Evolutionary conservation across 2,329 filamentous ascomycete genomes (phyloP).

Genomic region (Colletotrichum sp.): DNA sequence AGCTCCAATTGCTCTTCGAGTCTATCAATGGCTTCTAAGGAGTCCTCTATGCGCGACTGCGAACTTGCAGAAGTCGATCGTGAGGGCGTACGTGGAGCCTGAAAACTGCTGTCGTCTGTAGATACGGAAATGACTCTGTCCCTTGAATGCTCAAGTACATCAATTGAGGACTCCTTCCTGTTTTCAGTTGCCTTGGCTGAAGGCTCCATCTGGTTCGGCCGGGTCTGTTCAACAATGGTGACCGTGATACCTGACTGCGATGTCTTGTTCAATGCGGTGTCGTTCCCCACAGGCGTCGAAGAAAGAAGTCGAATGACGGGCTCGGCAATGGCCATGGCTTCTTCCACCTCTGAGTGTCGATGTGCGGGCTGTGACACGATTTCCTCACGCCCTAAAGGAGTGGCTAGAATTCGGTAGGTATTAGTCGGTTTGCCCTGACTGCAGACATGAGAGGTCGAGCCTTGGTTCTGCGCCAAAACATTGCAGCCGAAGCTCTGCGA

Average conservation of each 20-base stretch:
- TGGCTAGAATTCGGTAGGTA: slow-evolving; percentile 54
- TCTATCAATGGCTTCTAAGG: slow-evolving; percentile 65
- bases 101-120: not conserved
- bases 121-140: slow-evolving; percentile 7
- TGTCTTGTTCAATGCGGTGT: not conserved
- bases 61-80: slow-evolving; percentile 25
- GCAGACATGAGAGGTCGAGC: slow-evolving; percentile 25
- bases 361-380: not conserved
- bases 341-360: not conserved
- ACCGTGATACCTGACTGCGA: not conserved
- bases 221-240: not conserved
- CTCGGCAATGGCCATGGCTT: slow-evolving; percentile 14
- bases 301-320: not conserved
- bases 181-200: not conserved
- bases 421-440: slow-evolving; percentile 33
- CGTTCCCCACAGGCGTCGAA: not conserved
- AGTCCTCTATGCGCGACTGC: slow-evolving; percentile 64
- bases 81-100: not conserved
- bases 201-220: not conserved
- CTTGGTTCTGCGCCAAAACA: slow-evolving; percentile 45
- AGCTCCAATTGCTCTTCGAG: slow-evolving; percentile 68
- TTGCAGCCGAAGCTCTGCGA: slow-evolving; percentile 58
- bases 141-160: not conserved
- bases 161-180: not conserved
- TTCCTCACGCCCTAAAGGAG: slow-evolving; percentile 36